Conservation (phyloP, 805 yeast genomes). For the Kodamaea nitidulidarum region DNA sequence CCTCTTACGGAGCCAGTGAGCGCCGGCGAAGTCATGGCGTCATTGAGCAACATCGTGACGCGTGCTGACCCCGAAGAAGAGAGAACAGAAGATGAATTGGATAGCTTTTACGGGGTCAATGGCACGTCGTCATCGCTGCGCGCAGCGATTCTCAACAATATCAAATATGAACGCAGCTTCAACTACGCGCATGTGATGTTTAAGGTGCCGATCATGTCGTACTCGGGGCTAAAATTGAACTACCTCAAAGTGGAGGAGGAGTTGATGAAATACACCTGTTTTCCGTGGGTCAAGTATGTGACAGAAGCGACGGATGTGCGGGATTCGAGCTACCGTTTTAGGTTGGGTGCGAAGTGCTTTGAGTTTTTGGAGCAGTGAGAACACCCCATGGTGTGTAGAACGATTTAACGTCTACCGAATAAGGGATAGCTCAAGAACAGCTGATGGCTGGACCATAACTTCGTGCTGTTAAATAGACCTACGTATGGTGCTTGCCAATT, state of each 20-base stretch:
- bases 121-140: constrained; percentile 30
- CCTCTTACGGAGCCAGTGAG: constrained; percentile 23
- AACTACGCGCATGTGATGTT: constrained; percentile 28
- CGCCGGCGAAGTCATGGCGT: constrained; percentile 9
- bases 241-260: constrained; percentile 65
- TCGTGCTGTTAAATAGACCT: no score
- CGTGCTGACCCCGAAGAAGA: constrained; percentile 9
- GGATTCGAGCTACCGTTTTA: constrained; percentile 18
- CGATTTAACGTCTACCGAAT: no score
- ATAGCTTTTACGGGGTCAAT: constrained; percentile 33
- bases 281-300: constrained; percentile 74
- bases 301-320: constrained; percentile 10
- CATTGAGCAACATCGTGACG: constrained; percentile 10
- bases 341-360: constrained; percentile 20
- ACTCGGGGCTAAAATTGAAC: constrained; percentile 63
- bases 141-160: constrained; percentile 13
- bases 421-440: no score
- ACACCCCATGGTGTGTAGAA: no score
- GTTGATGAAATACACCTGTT: constrained; percentile 57
- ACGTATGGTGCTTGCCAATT: no score
- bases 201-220: constrained; percentile 46
- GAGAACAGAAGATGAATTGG: constrained; percentile 17
- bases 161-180: constrained; percentile 11
- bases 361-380: constrained; percentile 5
- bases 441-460: no score